Evolutionary conservation across 2,329 filamentous ascomycete genomes (phyloP).

Genomic region (Emmonsia crescens): DNA sequence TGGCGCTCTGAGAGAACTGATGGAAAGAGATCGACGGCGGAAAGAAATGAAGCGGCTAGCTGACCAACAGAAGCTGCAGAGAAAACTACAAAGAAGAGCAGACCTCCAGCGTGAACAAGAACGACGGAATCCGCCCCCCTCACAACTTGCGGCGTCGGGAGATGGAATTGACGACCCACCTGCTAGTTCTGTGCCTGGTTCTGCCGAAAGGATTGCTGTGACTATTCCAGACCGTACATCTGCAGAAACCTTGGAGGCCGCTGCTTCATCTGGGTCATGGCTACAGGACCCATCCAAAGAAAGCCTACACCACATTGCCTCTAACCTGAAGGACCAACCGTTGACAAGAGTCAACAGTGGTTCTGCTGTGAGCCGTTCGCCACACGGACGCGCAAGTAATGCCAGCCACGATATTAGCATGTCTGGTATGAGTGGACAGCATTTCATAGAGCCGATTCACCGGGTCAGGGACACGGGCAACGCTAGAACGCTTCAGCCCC

Average conservation of each 20-base stretch:
- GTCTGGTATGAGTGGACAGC: background rate
- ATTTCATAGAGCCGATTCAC: background rate
- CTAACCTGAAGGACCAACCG: background rate
- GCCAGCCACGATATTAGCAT: background rate
- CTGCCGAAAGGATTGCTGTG: background rate
- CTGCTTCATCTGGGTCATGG: slow-evolving; percentile 20
- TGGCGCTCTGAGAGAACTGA: slow-evolving; percentile 69
- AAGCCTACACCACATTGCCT: slow-evolving; percentile 14
- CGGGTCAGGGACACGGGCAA: slow-evolving; percentile 19
- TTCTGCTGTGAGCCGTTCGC: background rate
- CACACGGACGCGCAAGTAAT: background rate
- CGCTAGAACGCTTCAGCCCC: slow-evolving; percentile 45
- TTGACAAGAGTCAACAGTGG: background rate
- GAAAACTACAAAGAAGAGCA: slow-evolving; percentile 34
- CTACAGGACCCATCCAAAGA: slow-evolving; percentile 24
- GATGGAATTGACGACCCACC: background rate
- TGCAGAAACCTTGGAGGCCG: background rate
- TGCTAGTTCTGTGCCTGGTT: background rate
- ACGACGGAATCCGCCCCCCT: slow-evolving; percentile 31
- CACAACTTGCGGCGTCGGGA: slow-evolving; percentile 4
- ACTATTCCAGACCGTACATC: background rate
- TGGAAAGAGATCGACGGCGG: slow-evolving; percentile 79
- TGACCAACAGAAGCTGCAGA: slow-evolving; percentile 52
- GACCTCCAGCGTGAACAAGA: slow-evolving; percentile 47
- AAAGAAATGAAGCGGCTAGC: slow-evolving; percentile 63